Evolutionary conservation across 495 filamentous ascomycete genomes (phyloP), one percentile per base, ranked within the genome.

Genomic region (Rhizodiscina lignyota): DNA sequence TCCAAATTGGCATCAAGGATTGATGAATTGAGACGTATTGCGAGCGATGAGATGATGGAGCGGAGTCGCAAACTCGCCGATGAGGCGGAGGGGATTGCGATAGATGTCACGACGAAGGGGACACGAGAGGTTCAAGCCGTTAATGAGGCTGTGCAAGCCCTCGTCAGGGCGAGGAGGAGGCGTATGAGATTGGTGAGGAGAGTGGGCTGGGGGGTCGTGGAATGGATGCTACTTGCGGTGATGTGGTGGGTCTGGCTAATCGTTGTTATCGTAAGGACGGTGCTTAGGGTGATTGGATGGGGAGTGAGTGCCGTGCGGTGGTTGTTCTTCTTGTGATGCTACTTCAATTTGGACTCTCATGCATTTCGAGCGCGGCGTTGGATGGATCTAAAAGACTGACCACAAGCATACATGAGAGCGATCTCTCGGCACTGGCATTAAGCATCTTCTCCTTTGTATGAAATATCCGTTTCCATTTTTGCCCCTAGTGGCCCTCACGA

Each of bases 121-220:
- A 19, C 15, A 8, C 20, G 10, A 8, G 20, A 35, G 33, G 18
- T 20, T 5, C 17, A 17, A 5, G 18, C 5, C 17, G 33, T 23
- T 8, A 21, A 19, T 23, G 15, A 23, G 33, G 17, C 5, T n/a
- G 33, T 10, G 18, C 17, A 21, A 20, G 8, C 17, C 5, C 17
- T 20, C 17, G 21, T 10, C 10, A 21, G 15, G 20, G 8, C 8
- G 33, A 5, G 17, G 8, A 5, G 17, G 17, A 82, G 36, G 85
- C 82, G 0, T 82, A 89, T 43, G 65, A 72, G 19, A 67, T 85
- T 79, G 76, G 56, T 82, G 2, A 58, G 82, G 20, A 53, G 54
- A 35, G 47, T 49, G 1, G 60, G 58, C 5, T 62, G 54, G 35
- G 52, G 55, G 46, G 6, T 52, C 35, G 41, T 65, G 11, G 61